phyloP scores from a whole-genome alignment of 192 early-diverging fungal species.

The Coemansia sp. region DNA sequence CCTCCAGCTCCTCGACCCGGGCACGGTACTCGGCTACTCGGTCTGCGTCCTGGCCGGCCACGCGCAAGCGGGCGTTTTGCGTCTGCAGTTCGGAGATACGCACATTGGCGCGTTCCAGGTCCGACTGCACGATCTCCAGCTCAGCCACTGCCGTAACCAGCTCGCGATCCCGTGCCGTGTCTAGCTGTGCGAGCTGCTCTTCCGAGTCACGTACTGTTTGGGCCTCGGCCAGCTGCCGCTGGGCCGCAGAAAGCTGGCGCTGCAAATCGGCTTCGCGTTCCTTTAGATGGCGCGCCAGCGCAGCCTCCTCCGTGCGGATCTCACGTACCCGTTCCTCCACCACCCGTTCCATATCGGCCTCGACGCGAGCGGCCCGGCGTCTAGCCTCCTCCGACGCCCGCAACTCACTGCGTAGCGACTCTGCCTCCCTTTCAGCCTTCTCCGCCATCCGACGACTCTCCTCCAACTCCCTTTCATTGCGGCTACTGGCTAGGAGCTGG shows the following conservation, averaged over 20 bases:
- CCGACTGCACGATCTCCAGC: slow-evolving; percentile 79
- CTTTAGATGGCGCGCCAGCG: slow-evolving; percentile 73
- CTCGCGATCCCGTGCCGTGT: slow-evolving; percentile 65
- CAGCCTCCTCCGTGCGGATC: slow-evolving; percentile 67
- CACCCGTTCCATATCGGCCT: slow-evolving; percentile 55
- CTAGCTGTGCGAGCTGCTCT: slow-evolving; percentile 60
- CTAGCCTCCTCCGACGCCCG: slow-evolving; percentile 51
- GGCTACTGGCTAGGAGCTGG: slow-evolving; percentile 34
- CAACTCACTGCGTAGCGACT: slow-evolving; percentile 35
- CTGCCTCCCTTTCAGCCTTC: slow-evolving; percentile 8
- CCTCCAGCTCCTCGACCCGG: slow-evolving; percentile 25
- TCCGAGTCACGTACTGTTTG: slow-evolving; percentile 66
- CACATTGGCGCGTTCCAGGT: slow-evolving; percentile 74
- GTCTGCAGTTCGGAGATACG: slow-evolving; percentile 61
- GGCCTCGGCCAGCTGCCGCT: slow-evolving; percentile 62
- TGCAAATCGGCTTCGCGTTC: slow-evolving; percentile 81
- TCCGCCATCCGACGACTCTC: neutral
- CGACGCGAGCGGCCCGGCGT: slow-evolving; percentile 2
- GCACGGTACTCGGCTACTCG: slow-evolving; percentile 39
- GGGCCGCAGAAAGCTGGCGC: slow-evolving; percentile 71
- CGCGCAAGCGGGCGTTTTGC: slow-evolving; percentile 57
- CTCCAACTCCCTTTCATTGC: slow-evolving; percentile 19
- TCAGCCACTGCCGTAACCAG: slow-evolving; percentile 77
- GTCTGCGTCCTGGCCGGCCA: slow-evolving; percentile 11
- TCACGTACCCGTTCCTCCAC: slow-evolving; percentile 67